Base-by-base conservation (phyloP, 805 yeast species). In the Alloascoidea africana region DNA sequence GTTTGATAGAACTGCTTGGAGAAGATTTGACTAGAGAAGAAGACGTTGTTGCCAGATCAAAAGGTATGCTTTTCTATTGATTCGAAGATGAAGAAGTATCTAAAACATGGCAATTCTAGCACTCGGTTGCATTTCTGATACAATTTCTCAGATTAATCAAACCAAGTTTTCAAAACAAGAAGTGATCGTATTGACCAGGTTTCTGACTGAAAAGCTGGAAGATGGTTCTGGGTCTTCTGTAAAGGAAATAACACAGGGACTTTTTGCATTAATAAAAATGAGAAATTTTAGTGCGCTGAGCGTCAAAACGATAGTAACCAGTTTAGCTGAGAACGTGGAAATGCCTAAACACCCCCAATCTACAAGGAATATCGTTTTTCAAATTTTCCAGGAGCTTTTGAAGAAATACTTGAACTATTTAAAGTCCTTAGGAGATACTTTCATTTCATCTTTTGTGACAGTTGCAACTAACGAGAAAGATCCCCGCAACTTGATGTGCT, bases 401-500 rank as follows among this genome's bases (percentile, higher is more conserved):
- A 16, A 15, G 5, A 35, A 39, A 27, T 42, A 32, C 34, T 30
- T 33, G 33, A 19, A 32, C 3, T 27, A 27, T 19, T 36, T 48
- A 15, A 41, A 37, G 2, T 39, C 51, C 5, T 41, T 56, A 16
- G 59, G 58, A 17, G 69, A 68, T 19, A 45, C 53, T 3, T 73
- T 66, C 38, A 63, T 83, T 23, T 54, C 66, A 30, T 54, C 79
- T 0, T 87, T 80, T 44, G 51, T 83, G 27, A 73, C 74, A 40
- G 51, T 85, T 18, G 82, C 94, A 2, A 63, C 73, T 13, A 94
- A 94, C 30, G 99, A 91, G 51, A 93, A 91, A 48, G 98, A 91
- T 55, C 99, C 99, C 2, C 67, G 81, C 42, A 91, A 93, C 55
- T 62, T 91, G 43, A 52, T 91, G 47, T 42, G 69, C 1, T 80